Evolutionary conservation across 306 rosid species (phyloP).

Genomic region (Crataegus laevigata): DNA sequence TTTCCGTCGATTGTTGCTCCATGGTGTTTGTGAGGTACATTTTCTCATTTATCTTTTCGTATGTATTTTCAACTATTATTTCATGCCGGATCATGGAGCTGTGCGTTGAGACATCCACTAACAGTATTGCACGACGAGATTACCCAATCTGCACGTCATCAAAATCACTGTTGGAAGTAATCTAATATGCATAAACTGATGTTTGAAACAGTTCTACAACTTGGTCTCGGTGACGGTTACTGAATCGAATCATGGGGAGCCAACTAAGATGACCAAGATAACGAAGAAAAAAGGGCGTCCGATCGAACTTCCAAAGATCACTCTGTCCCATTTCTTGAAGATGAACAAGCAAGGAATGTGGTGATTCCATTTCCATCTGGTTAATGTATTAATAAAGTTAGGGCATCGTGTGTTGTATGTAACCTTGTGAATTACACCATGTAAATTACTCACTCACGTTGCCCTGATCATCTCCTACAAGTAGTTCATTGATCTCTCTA

Average conservation of each 20-base stretch:
- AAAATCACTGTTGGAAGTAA: not conserved
- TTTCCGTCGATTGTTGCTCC: slow-evolving; percentile 73
- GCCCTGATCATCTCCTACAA: slow-evolving; percentile 12
- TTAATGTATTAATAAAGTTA: slow-evolving; percentile 18
- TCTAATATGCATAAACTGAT: not conserved
- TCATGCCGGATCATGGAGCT: not conserved
- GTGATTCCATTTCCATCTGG: slow-evolving; percentile 30
- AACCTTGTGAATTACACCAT: not conserved
- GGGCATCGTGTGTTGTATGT: not conserved
- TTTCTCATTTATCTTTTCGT: not conserved
- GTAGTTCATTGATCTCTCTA: slow-evolving; percentile 1
- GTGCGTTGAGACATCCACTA: not conserved
- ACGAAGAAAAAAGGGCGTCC: slow-evolving; percentile 50
- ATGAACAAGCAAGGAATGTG: slow-evolving; percentile 84
- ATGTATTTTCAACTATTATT: too few species aligned
- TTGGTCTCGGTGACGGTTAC: slow-evolving; percentile 56
- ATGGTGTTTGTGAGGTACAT: slow-evolving; percentile 92
- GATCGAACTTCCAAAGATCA: slow-evolving; percentile 49
- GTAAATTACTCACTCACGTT: slow-evolving; percentile 16
- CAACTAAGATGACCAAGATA: slow-evolving; percentile 57
- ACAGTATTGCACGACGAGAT: not conserved
- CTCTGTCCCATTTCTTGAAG: slow-evolving; percentile 65
- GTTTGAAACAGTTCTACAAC: slow-evolving; percentile 67
- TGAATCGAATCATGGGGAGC: slow-evolving; percentile 18
- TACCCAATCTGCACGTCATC: not conserved